Conservation (phyloP, 805 yeast species). For the Ogataea sp. region DNA sequence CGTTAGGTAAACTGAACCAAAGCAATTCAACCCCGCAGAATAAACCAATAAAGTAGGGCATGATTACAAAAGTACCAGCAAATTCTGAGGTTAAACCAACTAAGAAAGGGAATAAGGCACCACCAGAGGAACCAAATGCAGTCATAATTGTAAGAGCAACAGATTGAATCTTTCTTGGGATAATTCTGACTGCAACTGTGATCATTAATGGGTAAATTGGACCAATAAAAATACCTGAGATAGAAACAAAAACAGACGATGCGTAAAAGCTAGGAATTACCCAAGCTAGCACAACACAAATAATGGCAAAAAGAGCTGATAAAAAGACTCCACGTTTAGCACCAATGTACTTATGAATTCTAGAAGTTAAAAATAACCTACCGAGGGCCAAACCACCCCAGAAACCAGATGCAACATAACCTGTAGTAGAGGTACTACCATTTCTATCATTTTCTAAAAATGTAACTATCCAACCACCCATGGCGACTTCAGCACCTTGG, state of each 20-base stretch:
- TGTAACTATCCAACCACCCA: constrained; percentile 68
- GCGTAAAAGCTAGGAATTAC: constrained; percentile 33
- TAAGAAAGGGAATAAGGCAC: constrained; percentile 46
- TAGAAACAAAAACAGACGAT: constrained; percentile 38
- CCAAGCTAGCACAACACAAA: constrained; percentile 39
- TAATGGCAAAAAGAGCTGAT: constrained; percentile 26
- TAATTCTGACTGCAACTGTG: constrained; percentile 31
- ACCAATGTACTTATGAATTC: constrained; percentile 31
- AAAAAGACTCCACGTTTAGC: constrained; percentile 35
- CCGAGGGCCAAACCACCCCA: constrained; percentile 71
- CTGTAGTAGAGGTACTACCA: constrained; percentile 38
- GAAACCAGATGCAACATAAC: constrained; percentile 60
- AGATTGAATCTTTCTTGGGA: constrained; percentile 45
- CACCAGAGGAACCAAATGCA: constrained; percentile 51
- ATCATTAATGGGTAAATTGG: constrained; percentile 56
- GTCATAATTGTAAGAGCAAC: constrained; percentile 43
- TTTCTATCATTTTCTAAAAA: constrained; percentile 48
- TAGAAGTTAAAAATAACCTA: constrained; percentile 40
- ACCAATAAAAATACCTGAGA: constrained; percentile 55
- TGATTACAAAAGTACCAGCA: constrained; percentile 39
- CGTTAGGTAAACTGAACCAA: constrained; percentile 39
- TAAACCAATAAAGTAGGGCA: constrained; percentile 37
- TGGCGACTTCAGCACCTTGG: constrained; percentile 60
- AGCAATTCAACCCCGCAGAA: constrained; percentile 24
- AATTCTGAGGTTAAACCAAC: constrained; percentile 41